phyloP scores from a whole-genome alignment of 176 grass and related monocot species.

The Chrysopogon serrulatus region DNA sequence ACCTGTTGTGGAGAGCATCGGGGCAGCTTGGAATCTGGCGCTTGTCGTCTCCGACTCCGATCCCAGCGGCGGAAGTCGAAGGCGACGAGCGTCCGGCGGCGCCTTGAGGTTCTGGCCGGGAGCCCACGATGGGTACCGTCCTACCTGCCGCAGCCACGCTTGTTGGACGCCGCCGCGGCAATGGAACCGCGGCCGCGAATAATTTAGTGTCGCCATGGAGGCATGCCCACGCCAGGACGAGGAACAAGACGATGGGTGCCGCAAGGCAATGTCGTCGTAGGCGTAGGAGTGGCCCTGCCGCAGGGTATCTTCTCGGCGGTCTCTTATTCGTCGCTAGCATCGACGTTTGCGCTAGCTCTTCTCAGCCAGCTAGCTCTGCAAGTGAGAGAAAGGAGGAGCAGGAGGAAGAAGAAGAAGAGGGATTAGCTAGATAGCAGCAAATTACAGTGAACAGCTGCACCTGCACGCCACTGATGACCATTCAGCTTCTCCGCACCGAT shows the following conservation, averaged over 20 bases:
- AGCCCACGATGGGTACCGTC: conserved; percentile 12
- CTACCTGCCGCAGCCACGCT: background rate
- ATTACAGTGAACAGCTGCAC: background rate
- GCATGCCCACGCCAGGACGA: background rate
- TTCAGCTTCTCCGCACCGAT: background rate
- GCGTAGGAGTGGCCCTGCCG: background rate
- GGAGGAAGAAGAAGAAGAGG: background rate
- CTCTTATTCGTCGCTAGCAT: conserved; percentile 23
- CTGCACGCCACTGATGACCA: background rate
- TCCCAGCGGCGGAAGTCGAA: background rate
- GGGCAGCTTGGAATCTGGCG: conserved; percentile 51
- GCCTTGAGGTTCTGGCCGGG: conserved; percentile 18
- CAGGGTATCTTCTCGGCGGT: background rate
- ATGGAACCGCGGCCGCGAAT: background rate
- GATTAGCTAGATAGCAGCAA: background rate
- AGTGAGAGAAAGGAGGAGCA: background rate
- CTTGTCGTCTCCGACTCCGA: conserved; percentile 27
- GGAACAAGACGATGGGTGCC: background rate
- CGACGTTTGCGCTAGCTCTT: background rate
- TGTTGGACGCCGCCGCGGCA: background rate
- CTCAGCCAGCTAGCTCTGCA: background rate
- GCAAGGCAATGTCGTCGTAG: background rate
- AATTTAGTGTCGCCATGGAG: background rate
- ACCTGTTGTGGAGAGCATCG: conserved; percentile 52
- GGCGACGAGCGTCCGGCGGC: background rate